Conservation (phyloP, 129 eudicot genomes). For the Cynara cardunculus region DNA sequence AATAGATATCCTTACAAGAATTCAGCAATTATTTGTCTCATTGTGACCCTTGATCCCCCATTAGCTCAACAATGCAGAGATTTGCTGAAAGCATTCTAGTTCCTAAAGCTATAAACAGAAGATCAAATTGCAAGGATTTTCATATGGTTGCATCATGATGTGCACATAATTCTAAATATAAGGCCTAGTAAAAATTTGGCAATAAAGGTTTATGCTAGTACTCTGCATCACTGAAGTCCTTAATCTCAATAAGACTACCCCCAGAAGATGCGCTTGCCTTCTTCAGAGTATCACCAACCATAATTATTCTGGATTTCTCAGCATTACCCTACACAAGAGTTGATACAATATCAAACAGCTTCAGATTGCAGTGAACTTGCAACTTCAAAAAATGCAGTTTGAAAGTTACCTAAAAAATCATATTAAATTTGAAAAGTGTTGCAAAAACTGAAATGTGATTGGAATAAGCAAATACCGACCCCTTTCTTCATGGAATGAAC, state of each 20-base stretch:
- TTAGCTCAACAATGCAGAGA: too few relatives aligned
- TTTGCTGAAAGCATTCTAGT: too few relatives aligned
- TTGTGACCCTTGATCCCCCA: too few relatives aligned
- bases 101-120: too few relatives aligned
- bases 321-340: slow-evolving; percentile 79
- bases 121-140: neutral
- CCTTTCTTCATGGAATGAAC: slow-evolving; percentile 95
- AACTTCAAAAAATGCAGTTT: neutral
- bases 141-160: neutral
- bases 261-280: slow-evolving; percentile 85
- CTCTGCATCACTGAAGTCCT: slow-evolving; percentile 93
- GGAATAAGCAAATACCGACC: slow-evolving; percentile 30
- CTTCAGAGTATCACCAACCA: slow-evolving; percentile 98
- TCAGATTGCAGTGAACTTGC: neutral
- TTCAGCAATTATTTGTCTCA: too few relatives aligned
- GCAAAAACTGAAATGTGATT: neutral
- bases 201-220: slow-evolving; percentile 31
- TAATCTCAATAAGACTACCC: slow-evolving; percentile 72
- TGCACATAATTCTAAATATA: too few relatives aligned
- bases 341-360: neutral
- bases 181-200: too few relatives aligned
- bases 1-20: too few relatives aligned
- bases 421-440: neutral
- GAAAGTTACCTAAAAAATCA: neutral
- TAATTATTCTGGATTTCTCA: slow-evolving; percentile 88